A percentile compares a stretch with the other conserved stretches of the same genome.
These are phyloP conservation scores for Aspergillus sp. DNA, from an alignment of 2,329 filamentous ascomycete species.

Conservation along the genomic window DNA sequence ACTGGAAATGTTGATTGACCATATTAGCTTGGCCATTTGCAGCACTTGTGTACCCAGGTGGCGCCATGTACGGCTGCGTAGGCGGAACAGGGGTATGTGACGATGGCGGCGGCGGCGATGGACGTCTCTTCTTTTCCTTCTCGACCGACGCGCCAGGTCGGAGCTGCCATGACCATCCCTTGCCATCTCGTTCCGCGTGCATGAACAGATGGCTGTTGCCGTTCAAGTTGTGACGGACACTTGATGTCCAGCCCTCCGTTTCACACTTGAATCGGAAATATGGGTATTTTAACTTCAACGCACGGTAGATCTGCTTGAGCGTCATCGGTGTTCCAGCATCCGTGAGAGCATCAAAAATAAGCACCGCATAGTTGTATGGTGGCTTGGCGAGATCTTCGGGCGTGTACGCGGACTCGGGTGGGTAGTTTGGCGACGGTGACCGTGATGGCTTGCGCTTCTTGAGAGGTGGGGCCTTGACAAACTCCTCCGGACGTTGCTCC, in stretches of 20 bases:
- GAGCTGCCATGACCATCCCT: conserved; percentile 59
- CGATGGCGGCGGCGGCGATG: conserved; percentile 33
- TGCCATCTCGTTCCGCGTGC: conserved; percentile 55
- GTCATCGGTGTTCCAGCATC: conserved; percentile 54
- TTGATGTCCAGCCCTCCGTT: conserved; percentile 60
- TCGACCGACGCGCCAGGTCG: conserved; percentile 54
- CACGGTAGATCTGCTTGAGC: conserved; percentile 59
- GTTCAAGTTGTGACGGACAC: conserved; percentile 58
- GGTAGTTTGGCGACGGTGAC: conserved; percentile 57
- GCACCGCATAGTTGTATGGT: conserved; percentile 55
- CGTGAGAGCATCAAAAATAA: conserved; percentile 58
- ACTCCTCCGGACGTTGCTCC: conserved; percentile 34
- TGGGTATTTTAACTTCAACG: conserved; percentile 57
- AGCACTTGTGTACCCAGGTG: conserved; percentile 25
- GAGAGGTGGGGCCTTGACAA: conserved; percentile 38
- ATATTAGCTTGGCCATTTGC: conserved; percentile 22
- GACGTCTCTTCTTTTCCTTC: conserved; percentile 50
- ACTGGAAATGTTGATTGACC: conserved; percentile 33
- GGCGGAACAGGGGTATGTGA: conserved; percentile 23
- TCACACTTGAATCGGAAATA: conserved; percentile 57
- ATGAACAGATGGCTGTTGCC: conserved; percentile 52
- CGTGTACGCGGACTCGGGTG: conserved; percentile 52
- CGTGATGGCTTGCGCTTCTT: conserved; percentile 49
- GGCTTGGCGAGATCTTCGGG: conserved; percentile 58
- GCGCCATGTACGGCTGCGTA: conserved; percentile 30